Conservation (phyloP, 169 alveolate species). For the Eimeria sp. region DNA sequence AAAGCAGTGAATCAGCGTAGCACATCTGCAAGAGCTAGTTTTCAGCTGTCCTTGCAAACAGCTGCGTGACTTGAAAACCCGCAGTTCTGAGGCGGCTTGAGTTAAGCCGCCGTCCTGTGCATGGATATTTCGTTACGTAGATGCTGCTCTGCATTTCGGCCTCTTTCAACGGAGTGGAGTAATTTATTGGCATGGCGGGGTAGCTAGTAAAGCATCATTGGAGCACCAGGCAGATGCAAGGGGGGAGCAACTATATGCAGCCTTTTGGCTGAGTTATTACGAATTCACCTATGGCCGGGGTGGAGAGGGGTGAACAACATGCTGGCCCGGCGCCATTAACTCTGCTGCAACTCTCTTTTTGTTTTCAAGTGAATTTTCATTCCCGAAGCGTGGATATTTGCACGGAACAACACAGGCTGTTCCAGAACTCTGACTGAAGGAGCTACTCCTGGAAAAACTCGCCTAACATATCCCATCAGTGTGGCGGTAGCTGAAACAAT, state of each 20-base stretch:
- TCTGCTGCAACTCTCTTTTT: not conserved
- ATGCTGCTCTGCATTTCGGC: not conserved
- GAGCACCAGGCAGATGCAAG: not conserved
- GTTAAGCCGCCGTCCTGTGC: not conserved
- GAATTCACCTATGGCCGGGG: not conserved
- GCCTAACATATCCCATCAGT: not conserved
- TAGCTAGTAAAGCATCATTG: not conserved
- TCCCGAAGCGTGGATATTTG: not conserved
- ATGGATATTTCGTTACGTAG: not conserved
- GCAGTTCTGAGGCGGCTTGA: not conserved
- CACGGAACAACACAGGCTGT: not conserved
- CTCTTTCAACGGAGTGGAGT: not conserved
- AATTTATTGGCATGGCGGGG: not conserved
- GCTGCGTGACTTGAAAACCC: not conserved
- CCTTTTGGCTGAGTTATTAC: not conserved
- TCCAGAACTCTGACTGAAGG: not conserved
- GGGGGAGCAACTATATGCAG: not conserved
- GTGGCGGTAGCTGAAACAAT: not conserved
- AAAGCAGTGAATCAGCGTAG: not conserved
- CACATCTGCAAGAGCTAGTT: not conserved
- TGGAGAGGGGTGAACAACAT: not conserved
- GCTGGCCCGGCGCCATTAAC: not conserved
- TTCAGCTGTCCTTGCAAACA: not conserved
- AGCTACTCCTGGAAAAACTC: not conserved
- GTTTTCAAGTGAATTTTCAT: not conserved